Evolutionary conservation across 305 asterid species (phyloP).

Genomic region (Fraxinus sp.): DNA sequence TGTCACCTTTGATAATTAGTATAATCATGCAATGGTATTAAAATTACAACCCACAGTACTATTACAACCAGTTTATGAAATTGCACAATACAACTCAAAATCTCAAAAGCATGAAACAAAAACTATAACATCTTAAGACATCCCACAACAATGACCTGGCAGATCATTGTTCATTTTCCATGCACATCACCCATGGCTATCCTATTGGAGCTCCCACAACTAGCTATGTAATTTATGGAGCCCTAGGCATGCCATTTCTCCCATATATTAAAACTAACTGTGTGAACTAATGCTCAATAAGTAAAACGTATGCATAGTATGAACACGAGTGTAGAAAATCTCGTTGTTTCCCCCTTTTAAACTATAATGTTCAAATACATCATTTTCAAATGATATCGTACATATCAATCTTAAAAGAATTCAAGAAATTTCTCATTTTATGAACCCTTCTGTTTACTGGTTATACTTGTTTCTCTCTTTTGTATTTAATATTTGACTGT

Average conservation of each 20-base stretch:
- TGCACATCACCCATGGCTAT: neutral
- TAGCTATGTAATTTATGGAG: neutral
- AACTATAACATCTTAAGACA: neutral
- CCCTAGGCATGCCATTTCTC: neutral
- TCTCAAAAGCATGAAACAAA: neutral
- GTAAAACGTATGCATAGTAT: neutral
- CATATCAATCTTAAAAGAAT: neutral
- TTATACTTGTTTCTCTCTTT: neutral
- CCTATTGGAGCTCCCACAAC: neutral
- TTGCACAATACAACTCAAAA: neutral
- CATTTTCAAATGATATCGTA: neutral
- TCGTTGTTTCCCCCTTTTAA: neutral
- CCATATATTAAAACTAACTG: neutral
- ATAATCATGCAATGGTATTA: neutral
- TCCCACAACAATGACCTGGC: neutral
- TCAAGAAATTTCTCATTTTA: neutral
- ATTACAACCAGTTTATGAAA: neutral
- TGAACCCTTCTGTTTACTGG: neutral
- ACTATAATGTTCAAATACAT: neutral
- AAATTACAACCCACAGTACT: neutral
- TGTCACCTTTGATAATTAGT: neutral
- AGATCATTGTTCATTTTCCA: neutral
- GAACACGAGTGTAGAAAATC: neutral
- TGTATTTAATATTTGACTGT: constrained; percentile 9
- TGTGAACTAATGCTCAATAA: neutral